Base-by-base conservation (phyloP, 352 stramenopile genomes). In the Phytopythium vexans region DNA sequence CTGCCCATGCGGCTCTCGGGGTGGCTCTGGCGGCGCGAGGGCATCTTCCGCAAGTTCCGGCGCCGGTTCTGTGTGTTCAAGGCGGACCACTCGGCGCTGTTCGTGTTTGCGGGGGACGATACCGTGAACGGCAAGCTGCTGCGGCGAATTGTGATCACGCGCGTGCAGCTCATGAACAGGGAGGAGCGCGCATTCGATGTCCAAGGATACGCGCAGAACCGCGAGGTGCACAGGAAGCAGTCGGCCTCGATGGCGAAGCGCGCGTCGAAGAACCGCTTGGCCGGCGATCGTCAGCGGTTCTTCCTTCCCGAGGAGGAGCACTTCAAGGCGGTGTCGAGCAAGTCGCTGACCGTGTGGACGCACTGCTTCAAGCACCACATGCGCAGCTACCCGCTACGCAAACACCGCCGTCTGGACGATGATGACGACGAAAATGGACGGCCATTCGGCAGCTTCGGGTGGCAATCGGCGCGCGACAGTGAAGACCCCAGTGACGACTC, bases 341-440 rank as follows among this genome's bases (percentile, higher is more conserved):
- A 86, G 41, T 45, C 67, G 3, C 61, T 67, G 9, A 68, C 53
- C 7, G 68, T 88, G 11, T 88, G 72, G 77, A 57, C 70, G 12
- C 77, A 88, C 55, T 88, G 77, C 58, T 82, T 88, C 21, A 77
- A 74, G 51, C 69, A 79, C 44, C 72, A 86, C 43, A 77, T 84
- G 74, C 75, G 74, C 49, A 80, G 74, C 50, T 70, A 81, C 43
- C 39, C 48, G 10, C 50, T 74, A 11, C 60, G 65, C 1, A 54
- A 49, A 27, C 53, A 62, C 37, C 34, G 41, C 61, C 32, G 21
- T 49, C 31, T 40, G 41, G 8, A 53, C 36, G 47, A 11, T 58
- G 60, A 49, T 43, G 37, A 54, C 16, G 15, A 12, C 14, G 6
- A 54, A 60, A 27, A 27, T 27, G 21, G 21, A 27, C 21, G 21